phyloP scores from a whole-genome alignment of 1,284 basidiomycete genomes.

The Rhodofomes roseus region DNA sequence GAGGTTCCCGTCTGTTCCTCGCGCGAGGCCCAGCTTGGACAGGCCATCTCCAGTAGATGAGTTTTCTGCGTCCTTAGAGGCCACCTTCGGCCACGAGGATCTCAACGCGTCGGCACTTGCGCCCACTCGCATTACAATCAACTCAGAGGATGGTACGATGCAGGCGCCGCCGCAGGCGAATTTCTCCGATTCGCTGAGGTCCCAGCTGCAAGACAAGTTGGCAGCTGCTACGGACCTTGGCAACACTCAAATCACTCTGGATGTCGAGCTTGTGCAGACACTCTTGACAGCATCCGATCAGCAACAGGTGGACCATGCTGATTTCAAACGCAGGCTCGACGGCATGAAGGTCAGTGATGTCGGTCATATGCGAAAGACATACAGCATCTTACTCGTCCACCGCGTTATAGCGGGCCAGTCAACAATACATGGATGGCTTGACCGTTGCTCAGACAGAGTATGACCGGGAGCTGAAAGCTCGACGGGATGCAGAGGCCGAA shows the following conservation, averaged over 20 bases:
- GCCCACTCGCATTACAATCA: constrained; percentile 40
- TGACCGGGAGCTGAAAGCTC: constrained; percentile 82
- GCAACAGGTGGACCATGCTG: constrained; percentile 57
- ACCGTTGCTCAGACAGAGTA: constrained; percentile 92
- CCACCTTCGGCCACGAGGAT: not conserved
- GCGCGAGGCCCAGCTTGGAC: constrained; percentile 1
- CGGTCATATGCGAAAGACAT: not conserved
- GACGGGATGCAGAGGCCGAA: constrained; percentile 90
- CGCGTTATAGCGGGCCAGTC: constrained; percentile 68
- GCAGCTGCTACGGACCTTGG: constrained; percentile 61
- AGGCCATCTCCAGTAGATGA: not conserved
- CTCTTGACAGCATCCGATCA: constrained; percentile 70
- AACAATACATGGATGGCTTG: constrained; percentile 89
- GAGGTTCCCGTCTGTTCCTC: constrained; percentile 5
- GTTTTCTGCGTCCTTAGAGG: not conserved
- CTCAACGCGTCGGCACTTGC: not conserved
- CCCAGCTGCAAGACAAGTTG: constrained; percentile 58
- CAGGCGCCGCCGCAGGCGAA: constrained; percentile 33
- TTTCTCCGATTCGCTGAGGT: constrained; percentile 43
- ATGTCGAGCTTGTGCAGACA: constrained; percentile 71
- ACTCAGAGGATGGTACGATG: constrained; percentile 35
- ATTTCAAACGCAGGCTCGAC: constrained; percentile 78
- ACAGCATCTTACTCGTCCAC: not conserved
- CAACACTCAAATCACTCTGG: constrained; percentile 66
- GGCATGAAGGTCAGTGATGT: constrained; percentile 72